A percentile compares a stretch with the other conserved stretches of the same genome.
These are phyloP conservation scores for Saccharomyces hybrid DNA, from an alignment of 1,139 yeast species.

Conservation along the genomic window DNA sequence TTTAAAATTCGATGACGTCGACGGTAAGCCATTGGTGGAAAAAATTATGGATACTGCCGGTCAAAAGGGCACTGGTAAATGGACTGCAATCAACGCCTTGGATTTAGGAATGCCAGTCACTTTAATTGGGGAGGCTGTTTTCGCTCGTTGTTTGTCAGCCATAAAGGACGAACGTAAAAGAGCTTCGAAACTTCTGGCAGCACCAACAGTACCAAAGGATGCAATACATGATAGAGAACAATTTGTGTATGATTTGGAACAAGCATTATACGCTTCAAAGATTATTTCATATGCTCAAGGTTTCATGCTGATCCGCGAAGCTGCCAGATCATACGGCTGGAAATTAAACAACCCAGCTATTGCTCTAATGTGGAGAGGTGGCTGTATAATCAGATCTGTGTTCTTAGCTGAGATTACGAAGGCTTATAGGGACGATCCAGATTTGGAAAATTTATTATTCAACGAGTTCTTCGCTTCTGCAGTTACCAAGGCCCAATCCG, in stretches of 20 bases:
- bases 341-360: conserved; percentile 95
- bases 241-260: conserved; percentile 91
- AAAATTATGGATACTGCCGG: conserved; percentile 96
- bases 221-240: conserved; percentile 66
- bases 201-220: conserved; percentile 60
- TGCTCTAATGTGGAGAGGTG: conserved; percentile 99
- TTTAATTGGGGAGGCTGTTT: conserved; percentile 97
- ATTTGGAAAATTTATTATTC: conserved; percentile 91
- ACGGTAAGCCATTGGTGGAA: conserved; percentile 89
- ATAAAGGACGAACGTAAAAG: conserved; percentile 82
- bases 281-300: conserved; percentile 98
- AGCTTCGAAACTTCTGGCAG: conserved; percentile 72
- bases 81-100: conserved; percentile 98
- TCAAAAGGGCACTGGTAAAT: conserved; percentile 99
- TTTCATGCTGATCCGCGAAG: conserved; percentile 98
- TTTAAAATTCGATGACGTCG: conserved; percentile 77
- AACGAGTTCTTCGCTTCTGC: conserved; percentile 91
- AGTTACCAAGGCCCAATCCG: conserved; percentile 84
- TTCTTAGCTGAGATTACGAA: conserved; percentile 95
- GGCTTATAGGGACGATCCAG: conserved; percentile 91
- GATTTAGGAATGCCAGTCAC: conserved; percentile 99
- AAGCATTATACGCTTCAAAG: conserved; percentile 97
- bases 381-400: conserved; percentile 98
- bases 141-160: conserved; percentile 92
- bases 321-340: conserved; percentile 96